Evolutionary conservation across 1,139 yeast species (phyloP), one percentile per base, ranked within the genome.

Genomic region (Torulaspora pretoriensis): DNA sequence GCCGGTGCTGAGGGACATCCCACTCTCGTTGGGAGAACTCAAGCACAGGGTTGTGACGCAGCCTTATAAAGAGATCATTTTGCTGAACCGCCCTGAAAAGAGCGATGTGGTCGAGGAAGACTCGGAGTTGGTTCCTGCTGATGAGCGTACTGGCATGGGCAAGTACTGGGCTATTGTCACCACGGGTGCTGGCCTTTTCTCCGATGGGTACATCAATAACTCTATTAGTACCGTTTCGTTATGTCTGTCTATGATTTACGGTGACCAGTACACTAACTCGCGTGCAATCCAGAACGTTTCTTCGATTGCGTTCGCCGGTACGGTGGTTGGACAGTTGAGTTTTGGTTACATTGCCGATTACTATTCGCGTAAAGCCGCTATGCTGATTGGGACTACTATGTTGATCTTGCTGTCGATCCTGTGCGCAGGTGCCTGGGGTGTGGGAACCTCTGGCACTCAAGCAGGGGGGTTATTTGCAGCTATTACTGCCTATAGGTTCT

Each of bases 241-340:
- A 10, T 81, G 89, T 67, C 72, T 89, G 51, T 63, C 73, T 12
- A 68, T 63, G 3, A 70, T 89, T 31, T 89, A 89, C 62, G 88
- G 88, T 10, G 64, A 64, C 0, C 77, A 76, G 56, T 82, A 83
- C 61, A 65, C 77, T 3, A 59, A 74, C 9, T 83, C 94, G 0
- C 65, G 68, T 40, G 95, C 96, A 22, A 78, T 84, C 46, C 74
- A 80, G 50, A 87, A 88, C 59, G 85, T 89, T 44, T 75, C 94
- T 0, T 80, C 96, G n/a, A 84, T 89, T 60, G 95, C 89, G 0
- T 89, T 89, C 61, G 96, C 77, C 9, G 97, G 97, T 57, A 88
- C 90, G 2, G 94, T 89, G 40, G 75, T 85, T n/a, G 97, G 97
- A 35, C 90, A 82, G 70, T 73, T 89, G 43, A 44, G 72, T 2